Evolutionary conservation across 1,284 basidiomycete species (phyloP).

Genomic region (Rhizopogon parksii): DNA sequence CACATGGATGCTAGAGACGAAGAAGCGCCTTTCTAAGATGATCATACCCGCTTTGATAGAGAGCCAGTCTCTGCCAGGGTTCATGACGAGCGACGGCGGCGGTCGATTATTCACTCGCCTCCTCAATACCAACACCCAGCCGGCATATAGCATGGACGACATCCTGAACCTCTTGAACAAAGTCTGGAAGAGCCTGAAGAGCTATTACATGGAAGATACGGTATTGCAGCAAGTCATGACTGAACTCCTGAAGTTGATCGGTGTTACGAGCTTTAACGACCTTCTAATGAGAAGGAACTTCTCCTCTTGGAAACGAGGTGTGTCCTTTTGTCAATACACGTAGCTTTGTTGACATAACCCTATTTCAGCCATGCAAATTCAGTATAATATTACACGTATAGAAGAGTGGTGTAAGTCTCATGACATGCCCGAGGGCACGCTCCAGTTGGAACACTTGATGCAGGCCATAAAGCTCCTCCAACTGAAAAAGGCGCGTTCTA

Average conservation of each 20-base stretch:
- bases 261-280: conserved; percentile 98
- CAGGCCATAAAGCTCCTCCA: conserved; percentile 98
- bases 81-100: conserved; percentile 91
- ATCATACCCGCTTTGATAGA: conserved; percentile 97
- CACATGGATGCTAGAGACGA: conserved; percentile 98
- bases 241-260: conserved; percentile 93
- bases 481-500: conserved; percentile 81
- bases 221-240: conserved; percentile 97
- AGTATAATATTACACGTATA: conserved; percentile 97
- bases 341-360: neutral
- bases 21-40: conserved; percentile 97
- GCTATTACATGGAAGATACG: conserved; percentile 97
- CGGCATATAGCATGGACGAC: conserved; percentile 98
- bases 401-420: conserved; percentile 98
- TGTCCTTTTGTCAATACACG: conserved; percentile 18
- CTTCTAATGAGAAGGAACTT: conserved; percentile 98
- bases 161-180: conserved; percentile 96
- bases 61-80: conserved; percentile 95
- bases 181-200: conserved; percentile 97
- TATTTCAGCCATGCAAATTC: conserved; percentile 90
- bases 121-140: conserved; percentile 76
- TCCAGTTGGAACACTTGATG: conserved; percentile 98
- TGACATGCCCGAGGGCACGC: conserved; percentile 97
- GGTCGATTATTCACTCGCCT: conserved; percentile 93
- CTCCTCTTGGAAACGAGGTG: conserved; percentile 99